A percentile compares a stretch with the other conserved stretches of the same genome.
phyloP scores from a whole-genome alignment of 2,329 filamentous ascomycete genomes.

The Clarireedia monteithiana region DNA sequence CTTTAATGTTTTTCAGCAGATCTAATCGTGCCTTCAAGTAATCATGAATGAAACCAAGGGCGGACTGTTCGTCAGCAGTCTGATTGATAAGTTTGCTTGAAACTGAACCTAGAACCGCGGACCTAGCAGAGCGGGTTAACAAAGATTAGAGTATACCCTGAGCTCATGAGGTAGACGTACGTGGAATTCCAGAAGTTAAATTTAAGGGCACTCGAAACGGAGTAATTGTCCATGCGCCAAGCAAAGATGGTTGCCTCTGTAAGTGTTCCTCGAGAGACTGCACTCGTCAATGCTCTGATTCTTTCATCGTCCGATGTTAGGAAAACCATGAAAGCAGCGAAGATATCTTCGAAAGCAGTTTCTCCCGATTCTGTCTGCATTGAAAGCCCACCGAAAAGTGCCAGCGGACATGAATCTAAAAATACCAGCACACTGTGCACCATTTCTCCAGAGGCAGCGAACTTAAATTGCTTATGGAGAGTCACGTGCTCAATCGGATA shows the following conservation, averaged over 20 bases:
- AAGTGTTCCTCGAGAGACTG: conserved; percentile 25
- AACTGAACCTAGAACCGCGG: conserved; percentile 24
- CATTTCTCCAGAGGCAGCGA: conserved; percentile 35
- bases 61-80: conserved; percentile 19
- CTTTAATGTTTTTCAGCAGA: conserved; percentile 36
- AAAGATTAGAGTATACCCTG: not conserved
- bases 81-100: conserved; percentile 24
- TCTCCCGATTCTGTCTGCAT: conserved; percentile 30
- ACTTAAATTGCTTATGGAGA: conserved; percentile 35
- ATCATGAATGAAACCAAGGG: conserved; percentile 37
- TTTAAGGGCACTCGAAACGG: conserved; percentile 19
- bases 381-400: conserved; percentile 38
- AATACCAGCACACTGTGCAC: conserved; percentile 49
- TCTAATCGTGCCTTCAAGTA: conserved; percentile 49
- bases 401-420: conserved; percentile 45
- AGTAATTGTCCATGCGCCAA: conserved; percentile 18
- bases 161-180: conserved; percentile 19
- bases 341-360: conserved; percentile 27
- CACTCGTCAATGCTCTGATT: conserved; percentile 25
- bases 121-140: conserved; percentile 16
- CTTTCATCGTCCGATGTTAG: conserved; percentile 28
- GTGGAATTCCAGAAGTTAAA: conserved; percentile 31
- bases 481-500: conserved; percentile 32
- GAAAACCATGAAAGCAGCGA: conserved; percentile 25
- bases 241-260: conserved; percentile 19